phyloP scores from a whole-genome alignment of 169 alveolate species.

The Plasmodium relictum region DNA sequence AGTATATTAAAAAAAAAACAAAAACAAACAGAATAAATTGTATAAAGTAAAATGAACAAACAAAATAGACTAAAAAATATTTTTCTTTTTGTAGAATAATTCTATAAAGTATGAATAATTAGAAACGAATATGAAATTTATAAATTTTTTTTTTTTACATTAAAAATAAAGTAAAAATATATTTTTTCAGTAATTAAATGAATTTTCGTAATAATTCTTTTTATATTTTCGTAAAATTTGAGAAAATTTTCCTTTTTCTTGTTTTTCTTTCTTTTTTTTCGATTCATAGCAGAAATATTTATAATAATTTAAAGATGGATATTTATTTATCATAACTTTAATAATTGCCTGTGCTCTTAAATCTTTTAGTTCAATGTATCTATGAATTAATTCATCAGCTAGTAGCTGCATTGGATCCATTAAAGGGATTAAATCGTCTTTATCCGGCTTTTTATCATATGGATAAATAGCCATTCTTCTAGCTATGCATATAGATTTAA shows the following conservation, averaged over 20 bases:
- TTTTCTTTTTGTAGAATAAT: too few relatives aligned
- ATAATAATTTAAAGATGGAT: conserved; percentile 83
- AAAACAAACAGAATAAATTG: too few relatives aligned
- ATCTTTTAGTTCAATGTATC: conserved; percentile 81
- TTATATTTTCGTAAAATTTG: conserved; percentile 32
- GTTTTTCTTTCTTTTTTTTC: background rate
- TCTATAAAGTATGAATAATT: background rate
- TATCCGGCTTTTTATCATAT: conserved; percentile 87
- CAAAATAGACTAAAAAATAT: too few relatives aligned
- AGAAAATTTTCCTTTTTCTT: background rate
- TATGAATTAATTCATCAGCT: conserved; percentile 86
- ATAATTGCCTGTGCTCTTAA: conserved; percentile 88
- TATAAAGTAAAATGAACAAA: too few relatives aligned
- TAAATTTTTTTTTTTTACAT: background rate
- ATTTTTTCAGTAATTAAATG: background rate
- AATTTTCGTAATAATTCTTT: conserved; percentile 29
- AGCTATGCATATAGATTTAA: conserved; percentile 87
- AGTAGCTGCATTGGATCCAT: conserved; percentile 88
- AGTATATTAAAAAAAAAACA: too few relatives aligned
- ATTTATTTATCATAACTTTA: conserved; percentile 80
- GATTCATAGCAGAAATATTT: conserved; percentile 76
- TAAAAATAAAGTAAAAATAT: background rate
- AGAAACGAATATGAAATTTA: background rate
- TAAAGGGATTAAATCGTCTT: conserved; percentile 85
- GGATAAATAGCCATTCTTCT: conserved; percentile 90